A percentile compares a stretch with the other conserved stretches of the same genome.
Conservation (phyloP, 768 basidiomycete species). For the Dioszegia crocea region DNA sequence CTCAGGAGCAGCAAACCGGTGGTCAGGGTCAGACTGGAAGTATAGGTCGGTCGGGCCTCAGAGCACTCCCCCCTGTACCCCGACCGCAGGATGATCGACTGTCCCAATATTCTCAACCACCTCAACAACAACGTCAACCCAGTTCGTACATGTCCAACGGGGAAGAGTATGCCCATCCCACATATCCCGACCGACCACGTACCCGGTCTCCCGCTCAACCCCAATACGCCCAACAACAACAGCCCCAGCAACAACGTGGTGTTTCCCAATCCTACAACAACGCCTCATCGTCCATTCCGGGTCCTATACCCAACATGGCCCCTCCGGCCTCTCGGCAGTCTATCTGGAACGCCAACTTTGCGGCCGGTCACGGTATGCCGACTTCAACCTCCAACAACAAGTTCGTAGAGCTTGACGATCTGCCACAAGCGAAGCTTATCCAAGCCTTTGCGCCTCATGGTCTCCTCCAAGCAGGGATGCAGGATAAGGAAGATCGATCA, state of each 20-base stretch:
- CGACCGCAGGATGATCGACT: not conserved
- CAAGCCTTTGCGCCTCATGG: conserved; percentile 95
- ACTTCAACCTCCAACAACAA: conserved; percentile 52
- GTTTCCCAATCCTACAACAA: conserved; percentile 25
- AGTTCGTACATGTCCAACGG: not conserved
- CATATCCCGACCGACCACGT: conserved; percentile 13
- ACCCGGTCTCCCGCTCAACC: conserved; percentile 27
- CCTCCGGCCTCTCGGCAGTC: conserved; percentile 57
- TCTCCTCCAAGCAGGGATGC: conserved; percentile 85
- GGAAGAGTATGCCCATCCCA: not conserved
- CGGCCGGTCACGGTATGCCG: conserved; percentile 59
- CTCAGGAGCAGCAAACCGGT: not conserved
- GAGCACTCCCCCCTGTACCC: conserved; percentile 38
- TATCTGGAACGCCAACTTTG: conserved; percentile 86
- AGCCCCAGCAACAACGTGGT: conserved; percentile 53
- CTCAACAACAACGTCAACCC: not conserved
- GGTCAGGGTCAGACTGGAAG: not conserved
- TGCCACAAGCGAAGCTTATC: conserved; percentile 71
- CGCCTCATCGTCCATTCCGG: not conserved
- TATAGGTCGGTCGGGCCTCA: not conserved
- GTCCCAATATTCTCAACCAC: not conserved
- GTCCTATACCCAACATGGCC: not conserved
- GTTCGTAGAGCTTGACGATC: conserved; percentile 70
- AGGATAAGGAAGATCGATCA: conserved; percentile 91
- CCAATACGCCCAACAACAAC: conserved; percentile 48